A percentile compares a stretch with the other conserved stretches of the same genome.
Conservation (phyloP, 257 asterid genomes). For the Plantago ovata region DNA sequence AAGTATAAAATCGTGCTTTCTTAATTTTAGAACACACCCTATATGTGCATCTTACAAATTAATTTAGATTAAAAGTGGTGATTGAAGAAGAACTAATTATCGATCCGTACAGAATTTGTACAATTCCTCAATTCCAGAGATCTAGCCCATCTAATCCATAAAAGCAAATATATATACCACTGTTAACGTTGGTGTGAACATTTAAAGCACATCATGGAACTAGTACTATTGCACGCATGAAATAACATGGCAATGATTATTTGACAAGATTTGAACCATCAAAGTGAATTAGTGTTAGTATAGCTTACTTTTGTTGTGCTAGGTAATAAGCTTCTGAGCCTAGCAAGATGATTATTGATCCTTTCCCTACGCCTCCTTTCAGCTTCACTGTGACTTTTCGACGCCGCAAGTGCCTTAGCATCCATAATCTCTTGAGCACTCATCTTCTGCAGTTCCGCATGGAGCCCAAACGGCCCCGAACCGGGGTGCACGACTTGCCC, state of each 20-base stretch:
- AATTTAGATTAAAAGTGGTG: too few species aligned
- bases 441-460: constrained; percentile 89
- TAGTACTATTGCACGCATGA: too few species aligned
- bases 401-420: constrained; percentile 92
- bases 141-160: too few species aligned
- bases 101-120: too few species aligned
- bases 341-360: constrained; percentile 85
- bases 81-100: too few species aligned
- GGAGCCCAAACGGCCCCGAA: constrained; percentile 64
- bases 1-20: too few species aligned
- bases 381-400: constrained; percentile 94
- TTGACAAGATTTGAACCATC: background rate
- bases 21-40: too few species aligned
- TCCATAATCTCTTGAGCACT: constrained; percentile 93
- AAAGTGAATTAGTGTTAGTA: background rate
- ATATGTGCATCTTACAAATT: too few species aligned
- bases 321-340: constrained; percentile 86
- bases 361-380: constrained; percentile 95
- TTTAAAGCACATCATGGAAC: too few species aligned
- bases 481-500: constrained; percentile 3
- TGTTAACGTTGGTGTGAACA: too few species aligned
- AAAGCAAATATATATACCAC: too few species aligned
- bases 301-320: constrained; percentile 81
- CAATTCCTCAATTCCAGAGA: too few species aligned
- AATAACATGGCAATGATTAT: background rate